Base-by-base conservation (phyloP, 2,329 filamentous ascomycete genomes). In the Cladosporium sp. region DNA sequence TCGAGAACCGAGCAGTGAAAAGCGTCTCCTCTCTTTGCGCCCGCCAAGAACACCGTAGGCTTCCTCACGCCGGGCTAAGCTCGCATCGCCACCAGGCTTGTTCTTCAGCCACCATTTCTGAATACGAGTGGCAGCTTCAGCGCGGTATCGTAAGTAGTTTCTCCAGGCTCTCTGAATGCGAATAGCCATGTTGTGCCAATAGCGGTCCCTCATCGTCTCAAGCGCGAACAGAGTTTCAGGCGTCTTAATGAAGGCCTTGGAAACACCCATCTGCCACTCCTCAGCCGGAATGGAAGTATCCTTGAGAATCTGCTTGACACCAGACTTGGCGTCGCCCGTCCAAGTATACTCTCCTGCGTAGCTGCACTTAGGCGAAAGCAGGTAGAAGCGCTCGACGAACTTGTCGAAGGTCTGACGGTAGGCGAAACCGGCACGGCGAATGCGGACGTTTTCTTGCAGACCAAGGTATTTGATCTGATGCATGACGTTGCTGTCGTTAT, bases 151-250 rank as follows among this genome's bases (percentile, higher is more conserved):
- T 39, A 97, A 82, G 70, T 97, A 97, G 53, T 95, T 96, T 67
- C 94, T 85, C 94, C 94, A 99, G 70, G 96, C 94, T 65, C 94
- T 85, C 76, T 99, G 94, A 59, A 99, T 97, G 59, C 94, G 86
- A 60, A 93, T 96, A 3, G 94, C 94, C 94, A 99, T 97, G 76
- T 97, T 99, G 75, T 97, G 93, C 93, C 93, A 97, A 75, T 97
- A 99, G 57, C 90, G 83, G 71, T 99, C 94, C 70, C 94, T 85
- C 93, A 99, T 97, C 58, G 95, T 92, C 74, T 99, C 94, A 10
- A 99, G 79, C 2, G 94, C 94, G 70, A 99, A 99, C 1, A 99
- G 78, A 0, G 94, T 99, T 74, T 99, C 94, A 0, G 94, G 94
- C 0, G 94, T 92, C 75, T 99, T 97, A 78, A 99, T 96, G 69